A percentile compares a stretch with the other conserved stretches of the same genome.
phyloP scores from a whole-genome alignment of 2,329 filamentous ascomycete genomes.

The Colletotrichum orchidophilum region DNA sequence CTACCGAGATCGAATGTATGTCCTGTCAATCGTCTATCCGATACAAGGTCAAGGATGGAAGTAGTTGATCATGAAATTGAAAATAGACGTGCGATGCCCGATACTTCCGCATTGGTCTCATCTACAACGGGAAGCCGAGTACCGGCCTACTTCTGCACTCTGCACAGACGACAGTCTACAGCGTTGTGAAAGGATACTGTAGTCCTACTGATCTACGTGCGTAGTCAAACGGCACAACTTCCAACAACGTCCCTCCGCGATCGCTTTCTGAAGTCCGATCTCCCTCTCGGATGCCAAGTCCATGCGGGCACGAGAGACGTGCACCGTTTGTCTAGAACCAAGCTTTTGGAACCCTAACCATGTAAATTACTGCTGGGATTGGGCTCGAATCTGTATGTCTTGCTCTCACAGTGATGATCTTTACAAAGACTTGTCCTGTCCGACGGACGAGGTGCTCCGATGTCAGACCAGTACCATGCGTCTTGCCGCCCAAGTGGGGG shows the following conservation, averaged over 20 bases:
- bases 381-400: conserved; percentile 9
- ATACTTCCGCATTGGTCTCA: not conserved
- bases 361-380: not conserved
- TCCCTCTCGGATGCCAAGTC: not conserved
- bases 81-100: not conserved
- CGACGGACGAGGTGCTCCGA: not conserved
- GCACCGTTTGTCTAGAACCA: not conserved
- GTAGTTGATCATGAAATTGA: not conserved
- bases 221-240: not conserved
- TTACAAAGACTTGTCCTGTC: not conserved
- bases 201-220: not conserved
- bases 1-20: not conserved
- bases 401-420: conserved; percentile 6
- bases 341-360: not conserved
- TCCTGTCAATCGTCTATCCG: not conserved
- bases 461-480: not conserved
- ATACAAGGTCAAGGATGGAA: not conserved
- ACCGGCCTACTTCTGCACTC: not conserved
- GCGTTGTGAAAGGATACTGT: not conserved
- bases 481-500: not conserved
- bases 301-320: not conserved
- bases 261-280: not conserved
- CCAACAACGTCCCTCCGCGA: not conserved
- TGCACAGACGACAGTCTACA: not conserved
- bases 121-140: not conserved